Evolutionary conservation across 164 flowering plant species (phyloP).

Genomic region (Dillenia turbinata): DNA sequence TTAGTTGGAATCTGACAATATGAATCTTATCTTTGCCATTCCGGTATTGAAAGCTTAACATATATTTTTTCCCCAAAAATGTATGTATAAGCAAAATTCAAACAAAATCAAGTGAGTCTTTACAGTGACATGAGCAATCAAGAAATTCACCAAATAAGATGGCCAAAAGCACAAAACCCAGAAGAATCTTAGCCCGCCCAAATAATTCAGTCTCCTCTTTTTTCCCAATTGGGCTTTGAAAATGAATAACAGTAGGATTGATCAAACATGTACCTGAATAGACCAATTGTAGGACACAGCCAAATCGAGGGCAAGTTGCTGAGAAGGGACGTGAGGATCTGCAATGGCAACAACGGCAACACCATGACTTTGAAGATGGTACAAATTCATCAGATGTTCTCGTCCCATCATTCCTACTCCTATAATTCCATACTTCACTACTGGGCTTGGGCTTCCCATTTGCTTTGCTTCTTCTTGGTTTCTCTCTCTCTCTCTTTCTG

Average conservation of each 20-base stretch:
- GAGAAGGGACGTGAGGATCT: conserved; percentile 86
- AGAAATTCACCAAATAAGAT: neutral
- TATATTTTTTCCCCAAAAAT: no score
- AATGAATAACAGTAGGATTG: neutral
- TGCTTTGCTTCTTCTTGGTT: neutral
- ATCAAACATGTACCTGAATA: conserved; percentile 37
- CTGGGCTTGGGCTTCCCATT: neutral
- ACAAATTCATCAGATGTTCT: conserved; percentile 79
- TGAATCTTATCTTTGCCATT: no score
- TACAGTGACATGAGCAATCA: no score
- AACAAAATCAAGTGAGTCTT: no score
- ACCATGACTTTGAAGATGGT: conserved; percentile 62
- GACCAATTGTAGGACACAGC: conserved; percentile 67
- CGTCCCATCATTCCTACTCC: conserved; percentile 99
- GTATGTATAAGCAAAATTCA: no score
- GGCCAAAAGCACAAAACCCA: neutral
- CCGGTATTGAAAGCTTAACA: no score
- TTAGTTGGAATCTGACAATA: no score
- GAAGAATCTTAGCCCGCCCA: no score
- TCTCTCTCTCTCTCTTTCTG: neutral
- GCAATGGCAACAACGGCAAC: conserved; percentile 68
- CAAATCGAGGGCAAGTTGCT: conserved; percentile 45
- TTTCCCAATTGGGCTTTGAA: neutral
- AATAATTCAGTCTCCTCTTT: no score
- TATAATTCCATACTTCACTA: conserved; percentile 77